Evolutionary conservation across 495 filamentous ascomycete genomes (phyloP), one percentile per base, ranked within the genome.

Genomic region (Cercophora sp.): DNA sequence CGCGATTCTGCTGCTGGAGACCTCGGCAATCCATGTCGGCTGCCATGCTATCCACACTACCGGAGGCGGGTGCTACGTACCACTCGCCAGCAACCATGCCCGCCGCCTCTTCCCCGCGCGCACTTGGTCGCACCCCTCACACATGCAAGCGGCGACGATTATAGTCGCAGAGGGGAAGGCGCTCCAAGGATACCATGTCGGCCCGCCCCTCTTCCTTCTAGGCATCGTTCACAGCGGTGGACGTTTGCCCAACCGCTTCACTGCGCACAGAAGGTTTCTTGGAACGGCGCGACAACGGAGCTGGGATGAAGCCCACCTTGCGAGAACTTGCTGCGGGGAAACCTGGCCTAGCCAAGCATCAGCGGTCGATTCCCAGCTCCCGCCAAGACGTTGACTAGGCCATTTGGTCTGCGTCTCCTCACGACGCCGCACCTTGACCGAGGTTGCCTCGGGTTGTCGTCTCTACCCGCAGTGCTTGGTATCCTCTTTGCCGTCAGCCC

Each of bases 11-110:
- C 44, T n/a, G n/a, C n/a, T n/a, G n/a, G n/a, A n/a, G n/a, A n/a
- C n/a, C 44, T 34, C 44, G 44, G 44, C 44, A 47, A 27, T 47
- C 34, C 25, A 22, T 22, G 11, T 32, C 44, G 44, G 44, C 44
- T 47, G 26, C 25, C n/a, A 5, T 15, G 26, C 16, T 16, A 34
- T 34, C 27, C 44, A 16, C 15, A 9, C 15, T 23, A 20, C n/a
- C n/a, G n/a, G n/a, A n/a, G n/a, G n/a, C n/a, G n/a, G n/a, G n/a
- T n/a, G n/a, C 3, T 8, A 9, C 40, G 25, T 22, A 19, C 13
- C 16, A 15, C 13, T 34, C 16, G 44, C 26, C 44, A 19, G 44
- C 22, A 11, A 13, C 22, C 4, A 1, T 13, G 18, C 40, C n/a
- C n/a, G n/a, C n/a, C n/a, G 3, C 5, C 41, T 47, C 15, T n/a